Conservation (phyloP, 768 basidiomycete genomes). For the Agrocybe praecox region DNA sequence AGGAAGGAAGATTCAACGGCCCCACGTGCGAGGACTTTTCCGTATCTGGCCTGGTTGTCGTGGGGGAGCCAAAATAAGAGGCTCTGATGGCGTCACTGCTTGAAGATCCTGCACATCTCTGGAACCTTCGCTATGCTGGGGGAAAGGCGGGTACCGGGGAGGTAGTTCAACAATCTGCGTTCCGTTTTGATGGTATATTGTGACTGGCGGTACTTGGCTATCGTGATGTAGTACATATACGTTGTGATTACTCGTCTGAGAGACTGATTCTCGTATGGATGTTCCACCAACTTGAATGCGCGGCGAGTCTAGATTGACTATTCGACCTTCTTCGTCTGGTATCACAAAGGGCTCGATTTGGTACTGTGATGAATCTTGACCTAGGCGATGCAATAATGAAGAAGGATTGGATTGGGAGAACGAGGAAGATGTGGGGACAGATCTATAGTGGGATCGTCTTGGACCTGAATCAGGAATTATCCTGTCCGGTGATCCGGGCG, state of each 20-base stretch:
- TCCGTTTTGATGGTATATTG: conserved; percentile 56
- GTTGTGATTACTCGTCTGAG: conserved; percentile 1
- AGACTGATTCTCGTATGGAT: neutral
- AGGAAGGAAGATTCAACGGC: too few relatives aligned
- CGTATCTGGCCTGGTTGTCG: conserved; percentile 21
- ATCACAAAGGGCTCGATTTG: conserved; percentile 46
- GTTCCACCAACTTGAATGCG: conserved; percentile 1
- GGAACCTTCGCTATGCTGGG: conserved; percentile 14
- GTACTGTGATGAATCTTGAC: conserved; percentile 25
- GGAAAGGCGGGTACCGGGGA: conserved; percentile 42
- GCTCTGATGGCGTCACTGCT: conserved; percentile 15
- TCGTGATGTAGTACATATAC: conserved; percentile 68
- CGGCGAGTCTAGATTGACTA: neutral
- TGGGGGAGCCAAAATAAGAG: conserved; percentile 21
- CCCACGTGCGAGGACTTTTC: conserved; percentile 8
- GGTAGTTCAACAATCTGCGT: conserved; percentile 64
- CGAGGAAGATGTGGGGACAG: conserved; percentile 26
- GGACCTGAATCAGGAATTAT: too few relatives aligned
- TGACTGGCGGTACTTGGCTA: conserved; percentile 57
- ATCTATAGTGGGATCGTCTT: conserved; percentile 21
- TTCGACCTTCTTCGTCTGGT: conserved; percentile 36
- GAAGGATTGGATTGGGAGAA: conserved; percentile 15
- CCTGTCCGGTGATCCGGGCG: neutral
- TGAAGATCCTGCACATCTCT: conserved; percentile 21
- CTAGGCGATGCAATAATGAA: conserved; percentile 12